Conservation (phyloP, 345 rosid genomes). For the Nasturtium officinale region DNA sequence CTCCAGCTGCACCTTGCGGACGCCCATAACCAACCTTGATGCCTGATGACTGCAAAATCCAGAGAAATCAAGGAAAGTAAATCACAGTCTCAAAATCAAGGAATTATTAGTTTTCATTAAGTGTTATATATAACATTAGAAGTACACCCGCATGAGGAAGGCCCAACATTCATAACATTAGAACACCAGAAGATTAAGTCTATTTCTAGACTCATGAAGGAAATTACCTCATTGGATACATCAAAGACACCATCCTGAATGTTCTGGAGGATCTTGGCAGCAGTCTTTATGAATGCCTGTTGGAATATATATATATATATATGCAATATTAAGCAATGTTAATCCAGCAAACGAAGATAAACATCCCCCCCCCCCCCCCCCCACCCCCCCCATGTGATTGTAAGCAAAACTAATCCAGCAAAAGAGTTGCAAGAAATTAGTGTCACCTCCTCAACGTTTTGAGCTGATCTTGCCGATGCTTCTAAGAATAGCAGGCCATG, state of each 20-base stretch:
- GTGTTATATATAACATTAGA: background rate
- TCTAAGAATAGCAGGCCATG: slow-evolving; percentile 87
- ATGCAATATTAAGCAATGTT: background rate
- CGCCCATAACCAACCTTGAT: slow-evolving; percentile 90
- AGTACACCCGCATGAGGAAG: background rate
- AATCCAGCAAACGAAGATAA: background rate
- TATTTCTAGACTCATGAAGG: background rate
- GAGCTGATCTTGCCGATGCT: slow-evolving; percentile 99
- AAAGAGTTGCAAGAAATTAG: background rate
- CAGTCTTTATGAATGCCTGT: slow-evolving; percentile 91
- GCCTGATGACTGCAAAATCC: slow-evolving; percentile 72
- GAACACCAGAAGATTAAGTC: background rate
- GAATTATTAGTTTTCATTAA: background rate
- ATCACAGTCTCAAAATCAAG: slow-evolving; percentile 1
- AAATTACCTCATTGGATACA: slow-evolving; percentile 79
- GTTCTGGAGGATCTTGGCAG: slow-evolving; percentile 87
- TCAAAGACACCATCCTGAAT: slow-evolving; percentile 89
- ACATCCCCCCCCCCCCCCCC: no score
- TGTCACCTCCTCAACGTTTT: slow-evolving; percentile 91
- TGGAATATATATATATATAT: background rate
- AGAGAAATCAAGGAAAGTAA: slow-evolving; percentile 1
- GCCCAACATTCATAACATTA: background rate
- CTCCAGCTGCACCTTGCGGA: slow-evolving; percentile 66
- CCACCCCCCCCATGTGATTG: background rate
- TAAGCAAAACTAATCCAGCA: no score